Evolutionary conservation across 345 rosid species (phyloP), one percentile per base, ranked within the genome.

Genomic region (Theobroma cacao): DNA sequence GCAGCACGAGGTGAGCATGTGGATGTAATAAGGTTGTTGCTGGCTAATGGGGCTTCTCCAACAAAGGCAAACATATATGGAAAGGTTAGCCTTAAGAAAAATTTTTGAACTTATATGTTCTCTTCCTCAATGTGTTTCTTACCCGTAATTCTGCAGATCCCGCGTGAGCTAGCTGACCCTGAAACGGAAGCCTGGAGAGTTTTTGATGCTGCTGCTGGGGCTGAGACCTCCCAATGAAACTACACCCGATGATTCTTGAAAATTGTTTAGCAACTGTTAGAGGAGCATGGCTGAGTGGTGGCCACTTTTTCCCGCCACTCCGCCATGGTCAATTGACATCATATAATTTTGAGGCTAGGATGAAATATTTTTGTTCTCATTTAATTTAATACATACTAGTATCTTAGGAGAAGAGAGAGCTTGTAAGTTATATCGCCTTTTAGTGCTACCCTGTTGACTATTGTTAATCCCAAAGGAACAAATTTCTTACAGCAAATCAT

Each of bases 1-100:
- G 98, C 98, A 28, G 98, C 97, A 31, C 89, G 98, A 84, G 99
- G 97, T 69, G 97, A 92, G 55, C 99, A 96, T 72, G 87, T 73
- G 31, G 89, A 91, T 33, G 93, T 93, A 65, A 78, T 93, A 65
- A 86, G 90, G 48, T 82, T 88, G 80, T 86, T 96, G 80, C 84
- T 96, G 74, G 80, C 85, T 59, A 82, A 88, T 67, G 95, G 97
- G 22, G 95, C 98, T 77, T 92, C 94, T 61, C 84, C 89, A 9
- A 83, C 87, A 11, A 82, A 70, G 66, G 64, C 77, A 75, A 94
- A 96, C 85, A 43, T 80, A 9, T 91, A 82, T 69, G 98, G 91
- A 43, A 91, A 92, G 97, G 99, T 95, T 77, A 79, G 88, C 71
- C 52, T 55, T 50, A 50, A 31, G 47, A 72, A 48, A 18, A 4